These are phyloP conservation scores for Fusarium lyarnte DNA, from an alignment of 2,329 filamentous ascomycete species.

Conservation along the genomic window DNA sequence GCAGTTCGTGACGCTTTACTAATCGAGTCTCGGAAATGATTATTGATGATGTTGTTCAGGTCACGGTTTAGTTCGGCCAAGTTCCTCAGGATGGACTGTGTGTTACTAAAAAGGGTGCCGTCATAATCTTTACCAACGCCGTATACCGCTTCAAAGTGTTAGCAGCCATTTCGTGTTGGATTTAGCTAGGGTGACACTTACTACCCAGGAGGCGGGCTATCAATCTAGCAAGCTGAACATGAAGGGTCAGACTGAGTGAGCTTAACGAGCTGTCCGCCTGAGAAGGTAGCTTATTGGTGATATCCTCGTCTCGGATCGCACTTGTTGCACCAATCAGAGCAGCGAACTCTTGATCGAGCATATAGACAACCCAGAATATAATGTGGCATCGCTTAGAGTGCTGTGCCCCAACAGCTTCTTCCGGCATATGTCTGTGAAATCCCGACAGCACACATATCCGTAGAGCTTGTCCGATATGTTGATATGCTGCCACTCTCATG, in stretches of 20 bases:
- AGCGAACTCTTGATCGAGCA: conserved; percentile 43
- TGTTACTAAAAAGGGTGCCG: conserved; percentile 42
- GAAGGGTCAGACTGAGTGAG: conserved; percentile 39
- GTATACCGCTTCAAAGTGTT: conserved; percentile 32
- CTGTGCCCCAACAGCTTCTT: conserved; percentile 31
- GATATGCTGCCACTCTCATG: conserved; percentile 51
- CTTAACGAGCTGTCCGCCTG: conserved; percentile 42
- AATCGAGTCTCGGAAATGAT: conserved; percentile 43
- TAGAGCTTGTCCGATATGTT: conserved; percentile 49
- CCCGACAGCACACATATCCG: conserved; percentile 47
- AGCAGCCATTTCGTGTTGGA: accelerated
- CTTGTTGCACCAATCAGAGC: conserved; percentile 43
- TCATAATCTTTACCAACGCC: conserved; percentile 44
- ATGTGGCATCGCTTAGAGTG: conserved; percentile 44
- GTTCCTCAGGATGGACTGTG: conserved; percentile 42
- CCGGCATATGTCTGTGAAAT: conserved; percentile 42
- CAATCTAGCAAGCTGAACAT: conserved; percentile 41
- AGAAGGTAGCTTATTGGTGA: conserved; percentile 44
- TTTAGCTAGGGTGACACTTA: not conserved
- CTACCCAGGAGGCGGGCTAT: conserved; percentile 38
- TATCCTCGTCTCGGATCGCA: conserved; percentile 44
- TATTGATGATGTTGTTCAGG: conserved; percentile 40
- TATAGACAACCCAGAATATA: conserved; percentile 46
- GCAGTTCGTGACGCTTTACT: conserved; percentile 44
- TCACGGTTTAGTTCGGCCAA: conserved; percentile 42